Evolutionary conservation across 441 rosid species (phyloP).

Genomic region (Gossypium aridum): DNA sequence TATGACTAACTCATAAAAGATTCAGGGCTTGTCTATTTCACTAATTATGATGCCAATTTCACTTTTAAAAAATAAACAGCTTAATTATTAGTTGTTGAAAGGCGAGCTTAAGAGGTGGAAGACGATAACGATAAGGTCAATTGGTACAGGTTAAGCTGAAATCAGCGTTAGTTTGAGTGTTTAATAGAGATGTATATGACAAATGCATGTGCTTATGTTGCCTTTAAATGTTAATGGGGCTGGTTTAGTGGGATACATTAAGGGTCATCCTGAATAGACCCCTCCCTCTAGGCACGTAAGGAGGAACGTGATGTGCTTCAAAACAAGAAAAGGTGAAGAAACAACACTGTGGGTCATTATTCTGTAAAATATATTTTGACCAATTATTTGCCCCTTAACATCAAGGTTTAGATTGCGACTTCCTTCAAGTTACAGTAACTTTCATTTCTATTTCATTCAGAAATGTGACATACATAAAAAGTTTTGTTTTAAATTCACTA

Average conservation of each 20-base stretch:
- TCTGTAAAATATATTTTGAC: not conserved
- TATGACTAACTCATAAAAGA: conserved; percentile 11
- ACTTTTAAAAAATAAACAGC: not conserved
- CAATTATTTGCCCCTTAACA: conserved; percentile 21
- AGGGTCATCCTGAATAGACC: conserved; percentile 34
- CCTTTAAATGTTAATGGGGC: conserved; percentile 22
- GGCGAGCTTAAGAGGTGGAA: not conserved
- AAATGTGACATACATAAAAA: too few species aligned
- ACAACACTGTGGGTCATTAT: not conserved
- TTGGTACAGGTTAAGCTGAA: conserved; percentile 7
- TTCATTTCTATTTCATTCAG: too few species aligned
- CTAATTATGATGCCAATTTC: not conserved
- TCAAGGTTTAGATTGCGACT: not conserved
- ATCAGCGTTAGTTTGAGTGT: not conserved
- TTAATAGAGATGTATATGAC: conserved; percentile 11
- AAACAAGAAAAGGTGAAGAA: not conserved
- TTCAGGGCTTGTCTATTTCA: not conserved
- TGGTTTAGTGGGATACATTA: conserved; percentile 30
- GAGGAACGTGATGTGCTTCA: conserved; percentile 37
- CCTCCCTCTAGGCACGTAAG: not conserved
- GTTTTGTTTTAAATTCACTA: too few species aligned
- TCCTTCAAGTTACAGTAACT: not conserved
- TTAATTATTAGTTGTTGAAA: not conserved
- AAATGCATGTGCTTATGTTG: conserved; percentile 48
- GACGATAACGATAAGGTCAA: not conserved